Conservation (phyloP, 202 grass and related monocot species). For the Musa balbisiana region DNA sequence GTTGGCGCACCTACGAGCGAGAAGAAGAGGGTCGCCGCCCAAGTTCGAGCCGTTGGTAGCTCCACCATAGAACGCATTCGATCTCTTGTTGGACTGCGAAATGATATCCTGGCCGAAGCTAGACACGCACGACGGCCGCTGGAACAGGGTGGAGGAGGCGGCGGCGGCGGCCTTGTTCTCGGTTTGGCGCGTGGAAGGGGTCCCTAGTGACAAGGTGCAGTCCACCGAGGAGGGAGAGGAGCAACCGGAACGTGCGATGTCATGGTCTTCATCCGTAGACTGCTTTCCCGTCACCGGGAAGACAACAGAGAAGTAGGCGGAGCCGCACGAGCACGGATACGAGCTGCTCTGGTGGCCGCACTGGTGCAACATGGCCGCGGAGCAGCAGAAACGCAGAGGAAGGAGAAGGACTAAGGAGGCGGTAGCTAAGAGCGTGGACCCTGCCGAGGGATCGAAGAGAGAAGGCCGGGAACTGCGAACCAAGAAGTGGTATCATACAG, state of each 20-base stretch:
- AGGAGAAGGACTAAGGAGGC: not conserved
- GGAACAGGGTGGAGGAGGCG: not conserved
- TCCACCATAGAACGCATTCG: constrained; percentile 6
- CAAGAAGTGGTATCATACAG: not conserved
- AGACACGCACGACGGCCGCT: not conserved
- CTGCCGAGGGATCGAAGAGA: too few relatives aligned
- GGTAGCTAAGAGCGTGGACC: too few relatives aligned
- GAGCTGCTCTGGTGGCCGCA: constrained; percentile 11
- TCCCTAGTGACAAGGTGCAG: constrained; percentile 74
- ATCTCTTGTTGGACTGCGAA: constrained; percentile 3
- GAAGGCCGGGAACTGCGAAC: not conserved
- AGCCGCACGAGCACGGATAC: constrained; percentile 9
- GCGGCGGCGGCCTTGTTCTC: not conserved
- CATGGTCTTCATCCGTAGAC: not conserved
- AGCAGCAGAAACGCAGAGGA: not conserved
- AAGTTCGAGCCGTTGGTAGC: not conserved
- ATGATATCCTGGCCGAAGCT: constrained; percentile 20
- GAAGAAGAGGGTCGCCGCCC: constrained; percentile 11
- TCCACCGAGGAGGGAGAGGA: constrained; percentile 45
- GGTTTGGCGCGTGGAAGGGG: constrained; percentile 37
- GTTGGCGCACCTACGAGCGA: constrained; percentile 82
- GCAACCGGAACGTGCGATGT: not conserved
- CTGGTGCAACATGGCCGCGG: not conserved
- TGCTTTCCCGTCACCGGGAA: not conserved
- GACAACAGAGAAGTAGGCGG: not conserved